These are phyloP conservation scores for Monsonia emarginata DNA, from an alignment of 441 rosid genomes.

Conservation along the genomic window DNA sequence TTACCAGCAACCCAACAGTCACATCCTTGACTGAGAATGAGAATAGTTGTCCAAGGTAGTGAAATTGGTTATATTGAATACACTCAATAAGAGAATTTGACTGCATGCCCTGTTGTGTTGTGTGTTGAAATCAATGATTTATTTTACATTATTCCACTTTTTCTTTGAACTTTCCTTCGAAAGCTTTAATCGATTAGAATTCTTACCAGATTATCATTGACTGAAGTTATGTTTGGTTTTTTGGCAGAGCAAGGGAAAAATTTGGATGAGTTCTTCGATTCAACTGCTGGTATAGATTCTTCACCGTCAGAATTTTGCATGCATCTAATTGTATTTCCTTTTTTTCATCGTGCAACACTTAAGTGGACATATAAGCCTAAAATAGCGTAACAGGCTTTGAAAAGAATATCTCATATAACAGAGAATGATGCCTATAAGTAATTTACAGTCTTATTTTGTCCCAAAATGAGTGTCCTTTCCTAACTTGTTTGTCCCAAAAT, in stretches of 20 bases:
- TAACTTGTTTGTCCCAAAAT: too few relatives aligned
- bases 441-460: too few relatives aligned
- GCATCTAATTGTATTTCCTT: neutral
- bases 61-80: neutral
- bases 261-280: conserved; percentile 69
- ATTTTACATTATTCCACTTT: neutral
- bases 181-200: neutral
- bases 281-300: conserved; percentile 56
- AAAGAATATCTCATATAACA: too few relatives aligned
- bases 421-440: too few relatives aligned
- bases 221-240: conserved; percentile 21
- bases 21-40: neutral
- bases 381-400: too few relatives aligned
- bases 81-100: neutral
- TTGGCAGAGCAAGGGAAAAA: conserved; percentile 70
- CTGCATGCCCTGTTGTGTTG: neutral
- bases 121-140: neutral
- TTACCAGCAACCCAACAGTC: neutral
- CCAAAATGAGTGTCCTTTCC: too few relatives aligned
- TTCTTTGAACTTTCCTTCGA: neutral
- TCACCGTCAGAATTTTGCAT: neutral
- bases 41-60: neutral
- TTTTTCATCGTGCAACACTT: neutral
- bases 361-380: neutral
- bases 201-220: conserved; percentile 1